phyloP scores from a whole-genome alignment of 1,284 basidiomycete species.

The Boletus holoroseus region DNA sequence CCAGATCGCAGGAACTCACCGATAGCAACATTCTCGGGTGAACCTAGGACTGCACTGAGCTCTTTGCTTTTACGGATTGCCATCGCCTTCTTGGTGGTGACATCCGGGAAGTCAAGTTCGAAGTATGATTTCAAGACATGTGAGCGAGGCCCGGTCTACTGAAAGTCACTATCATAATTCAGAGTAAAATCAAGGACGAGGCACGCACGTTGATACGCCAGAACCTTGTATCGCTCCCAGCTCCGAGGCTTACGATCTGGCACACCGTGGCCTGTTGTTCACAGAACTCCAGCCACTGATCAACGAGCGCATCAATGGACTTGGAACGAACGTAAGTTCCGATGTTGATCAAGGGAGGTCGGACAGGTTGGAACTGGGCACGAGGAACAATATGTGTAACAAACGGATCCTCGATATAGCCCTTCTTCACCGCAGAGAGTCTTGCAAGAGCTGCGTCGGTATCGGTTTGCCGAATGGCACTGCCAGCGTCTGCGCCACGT shows the following conservation, averaged over 20 bases:
- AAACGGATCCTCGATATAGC: constrained; percentile 74
- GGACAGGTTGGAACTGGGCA: constrained; percentile 54
- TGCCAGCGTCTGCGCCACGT: constrained; percentile 37
- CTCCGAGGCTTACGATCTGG: constrained; percentile 29
- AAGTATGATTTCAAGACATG: constrained; percentile 60
- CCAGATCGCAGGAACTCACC: constrained; percentile 32
- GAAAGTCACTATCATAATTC: constrained; percentile 13
- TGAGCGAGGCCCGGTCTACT: constrained; percentile 50
- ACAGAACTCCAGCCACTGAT: constrained; percentile 54
- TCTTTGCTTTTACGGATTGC: constrained; percentile 67
- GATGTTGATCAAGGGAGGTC: constrained; percentile 89
- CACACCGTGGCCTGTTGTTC: constrained; percentile 21
- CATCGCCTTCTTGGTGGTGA: constrained; percentile 80
- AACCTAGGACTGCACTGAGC: constrained; percentile 52
- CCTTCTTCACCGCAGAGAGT: constrained; percentile 71
- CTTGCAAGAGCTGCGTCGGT: constrained; percentile 71
- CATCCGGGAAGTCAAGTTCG: constrained; percentile 87
- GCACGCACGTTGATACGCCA: constrained; percentile 75
- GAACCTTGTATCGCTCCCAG: constrained; percentile 47
- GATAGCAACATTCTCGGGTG: constrained; percentile 39
- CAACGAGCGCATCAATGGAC: constrained; percentile 76
- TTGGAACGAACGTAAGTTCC: constrained; percentile 86
- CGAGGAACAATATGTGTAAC: constrained; percentile 59
- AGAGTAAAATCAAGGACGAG: constrained; percentile 30
- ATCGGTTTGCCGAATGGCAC: constrained; percentile 67